Percentiles rank a stretch among this genome's conserved stretches.
Evolutionary conservation across 345 rosid species (phyloP).

Genomic region (Populus davidiana): DNA sequence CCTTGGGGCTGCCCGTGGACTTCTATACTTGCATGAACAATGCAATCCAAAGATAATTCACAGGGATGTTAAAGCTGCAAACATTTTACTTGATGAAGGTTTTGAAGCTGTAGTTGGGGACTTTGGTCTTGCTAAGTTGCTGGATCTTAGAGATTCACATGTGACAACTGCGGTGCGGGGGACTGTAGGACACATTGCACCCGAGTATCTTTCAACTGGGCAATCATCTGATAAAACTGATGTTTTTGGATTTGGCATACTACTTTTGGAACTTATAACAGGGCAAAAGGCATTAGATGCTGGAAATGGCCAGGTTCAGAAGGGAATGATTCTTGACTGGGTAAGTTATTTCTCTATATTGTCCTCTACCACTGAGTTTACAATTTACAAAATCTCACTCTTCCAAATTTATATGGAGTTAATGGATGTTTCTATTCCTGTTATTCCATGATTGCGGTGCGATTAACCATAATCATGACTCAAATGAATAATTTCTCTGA

Average conservation of each 20-base stretch:
- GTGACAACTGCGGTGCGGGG: constrained; percentile 96
- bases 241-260: constrained; percentile 89
- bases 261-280: constrained; percentile 90
- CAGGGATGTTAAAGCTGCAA: constrained; percentile 96
- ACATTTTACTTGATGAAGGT: constrained; percentile 80
- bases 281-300: constrained; percentile 88
- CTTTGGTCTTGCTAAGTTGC: constrained; percentile 85
- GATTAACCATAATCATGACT: background rate
- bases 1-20: constrained; percentile 88
- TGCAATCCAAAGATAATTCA: constrained; percentile 93
- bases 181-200: constrained; percentile 94
- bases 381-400: background rate
- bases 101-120: constrained; percentile 96
- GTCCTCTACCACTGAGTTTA: background rate
- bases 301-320: constrained; percentile 77
- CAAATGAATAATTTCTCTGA: background rate
- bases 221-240: constrained; percentile 95
- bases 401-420: background rate
- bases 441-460: background rate
- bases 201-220: constrained; percentile 94
- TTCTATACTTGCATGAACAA: constrained; percentile 88
- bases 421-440: background rate
- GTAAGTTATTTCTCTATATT: constrained; percentile 36
- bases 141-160: constrained; percentile 82
- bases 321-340: constrained; percentile 88